phyloP scores from a whole-genome alignment of 169 alveolate species.

The Theileria sp. region DNA sequence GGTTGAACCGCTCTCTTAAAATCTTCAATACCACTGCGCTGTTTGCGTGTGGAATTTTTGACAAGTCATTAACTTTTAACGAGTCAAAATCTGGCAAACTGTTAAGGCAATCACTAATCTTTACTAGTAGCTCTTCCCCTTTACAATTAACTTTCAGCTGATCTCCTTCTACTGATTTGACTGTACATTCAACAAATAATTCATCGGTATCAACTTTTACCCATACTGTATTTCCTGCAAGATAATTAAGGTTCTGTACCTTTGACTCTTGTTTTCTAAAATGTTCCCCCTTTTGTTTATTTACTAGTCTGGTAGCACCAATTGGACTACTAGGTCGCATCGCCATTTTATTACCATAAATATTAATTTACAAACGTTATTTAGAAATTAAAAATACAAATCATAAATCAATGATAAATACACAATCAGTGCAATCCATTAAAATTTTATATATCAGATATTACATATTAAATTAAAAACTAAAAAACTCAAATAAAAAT shows the following conservation, averaged over 20 bases:
- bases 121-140: conserved; percentile 39
- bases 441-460: not conserved
- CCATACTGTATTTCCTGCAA: conserved; percentile 57
- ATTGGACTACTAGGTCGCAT: conserved; percentile 10
- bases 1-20: conserved; percentile 35
- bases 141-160: conserved; percentile 35
- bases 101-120: conserved; percentile 50
- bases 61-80: conserved; percentile 40
- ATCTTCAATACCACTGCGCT: conserved; percentile 65
- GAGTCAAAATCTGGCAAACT: conserved; percentile 35
- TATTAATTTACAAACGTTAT: not conserved
- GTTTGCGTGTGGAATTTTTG: conserved; percentile 66
- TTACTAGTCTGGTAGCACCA: conserved; percentile 37
- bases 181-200: conserved; percentile 51
- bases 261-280: conserved; percentile 57
- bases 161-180: conserved; percentile 45
- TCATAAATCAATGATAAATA: not conserved
- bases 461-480: conserved; percentile 1
- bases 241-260: conserved; percentile 54
- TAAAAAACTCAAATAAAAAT: not conserved
- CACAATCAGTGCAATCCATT: not conserved
- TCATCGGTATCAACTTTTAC: conserved; percentile 59
- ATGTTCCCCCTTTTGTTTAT: conserved; percentile 43
- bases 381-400: not conserved
- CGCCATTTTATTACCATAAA: conserved; percentile 8